These are phyloP conservation scores for Penicillium sp. DNA, from an alignment of 2,329 filamentous ascomycete genomes.

Conservation along the genomic window DNA sequence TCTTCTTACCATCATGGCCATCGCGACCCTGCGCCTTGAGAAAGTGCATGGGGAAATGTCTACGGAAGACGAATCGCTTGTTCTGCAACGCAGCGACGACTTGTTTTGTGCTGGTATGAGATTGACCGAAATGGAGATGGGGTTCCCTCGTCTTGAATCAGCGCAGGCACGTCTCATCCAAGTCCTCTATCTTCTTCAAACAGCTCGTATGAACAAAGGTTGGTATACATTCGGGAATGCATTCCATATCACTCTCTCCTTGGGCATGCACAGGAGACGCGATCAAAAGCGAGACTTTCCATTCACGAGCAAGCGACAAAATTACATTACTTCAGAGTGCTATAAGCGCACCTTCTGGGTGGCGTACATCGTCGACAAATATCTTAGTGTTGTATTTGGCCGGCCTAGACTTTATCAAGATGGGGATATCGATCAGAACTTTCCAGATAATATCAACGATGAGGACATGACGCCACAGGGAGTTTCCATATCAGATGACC, in stretches of 20 bases:
- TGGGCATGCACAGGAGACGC: conserved; percentile 22
- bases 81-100: conserved; percentile 7
- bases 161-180: conserved; percentile 46
- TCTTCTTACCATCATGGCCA: conserved; percentile 48
- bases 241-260: conserved; percentile 38
- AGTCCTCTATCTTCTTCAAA: conserved; percentile 46
- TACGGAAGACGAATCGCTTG: background rate
- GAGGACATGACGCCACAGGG: conserved; percentile 49
- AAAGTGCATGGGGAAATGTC: background rate
- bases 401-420: conserved; percentile 58
- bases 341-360: conserved; percentile 57
- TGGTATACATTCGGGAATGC: conserved; percentile 50
- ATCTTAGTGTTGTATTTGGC: conserved; percentile 57
- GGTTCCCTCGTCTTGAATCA: conserved; percentile 40
- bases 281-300: conserved; percentile 16
- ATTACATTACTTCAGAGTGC: conserved; percentile 41
- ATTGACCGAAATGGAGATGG: conserved; percentile 39
- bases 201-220: conserved; percentile 49
- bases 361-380: conserved; percentile 58
- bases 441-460: conserved; percentile 52
- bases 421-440: conserved; percentile 58
- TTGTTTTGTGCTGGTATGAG: conserved; percentile 27
- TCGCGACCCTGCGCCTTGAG: conserved; percentile 49
- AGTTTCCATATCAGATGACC: conserved; percentile 23
- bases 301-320: conserved; percentile 8